These are phyloP conservation scores for Fomes fomentarius DNA, from an alignment of 1,284 basidiomycete species.

Conservation along the genomic window DNA sequence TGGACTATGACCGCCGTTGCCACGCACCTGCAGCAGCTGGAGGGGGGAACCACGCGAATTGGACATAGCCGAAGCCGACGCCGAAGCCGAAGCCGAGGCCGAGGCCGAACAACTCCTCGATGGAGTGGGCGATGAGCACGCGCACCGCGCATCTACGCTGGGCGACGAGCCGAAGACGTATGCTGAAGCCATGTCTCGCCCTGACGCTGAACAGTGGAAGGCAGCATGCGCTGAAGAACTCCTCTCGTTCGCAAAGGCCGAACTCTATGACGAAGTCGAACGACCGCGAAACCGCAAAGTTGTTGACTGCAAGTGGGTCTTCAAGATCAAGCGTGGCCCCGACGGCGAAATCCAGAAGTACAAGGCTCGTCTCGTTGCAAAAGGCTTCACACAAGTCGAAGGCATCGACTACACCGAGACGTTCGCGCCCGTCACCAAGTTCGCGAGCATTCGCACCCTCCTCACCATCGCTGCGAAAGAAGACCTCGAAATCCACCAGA, in stretches of 20 bases:
- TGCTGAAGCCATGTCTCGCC: slow-evolving; percentile 15
- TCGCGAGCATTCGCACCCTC: slow-evolving; percentile 31
- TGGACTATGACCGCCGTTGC: neutral
- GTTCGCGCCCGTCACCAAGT: slow-evolving; percentile 35
- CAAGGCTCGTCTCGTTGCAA: slow-evolving; percentile 14
- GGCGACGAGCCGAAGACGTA: slow-evolving; percentile 16
- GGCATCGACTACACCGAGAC: slow-evolving; percentile 43
- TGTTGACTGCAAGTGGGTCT: slow-evolving; percentile 33
- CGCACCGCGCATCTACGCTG: neutral
- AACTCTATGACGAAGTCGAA: slow-evolving; percentile 27
- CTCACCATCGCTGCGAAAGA: slow-evolving; percentile 35
- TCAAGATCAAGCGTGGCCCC: slow-evolving; percentile 35
- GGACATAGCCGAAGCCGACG: neutral
- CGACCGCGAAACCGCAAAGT: slow-evolving; percentile 20
- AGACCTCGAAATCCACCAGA: slow-evolving; percentile 28
- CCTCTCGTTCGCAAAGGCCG: slow-evolving; percentile 18
- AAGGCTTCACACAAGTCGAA: slow-evolving; percentile 12
- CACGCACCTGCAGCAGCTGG: neutral
- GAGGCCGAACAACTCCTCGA: neutral
- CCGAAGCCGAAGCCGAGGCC: neutral
- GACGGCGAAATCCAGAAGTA: slow-evolving; percentile 27
- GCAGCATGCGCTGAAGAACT: slow-evolving; percentile 7
- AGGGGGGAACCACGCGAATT: neutral
- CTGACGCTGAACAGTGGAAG: slow-evolving; percentile 23
- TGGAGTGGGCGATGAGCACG: slow-evolving; percentile 11